Evolutionary conservation across 1,284 basidiomycete species (phyloP), one percentile per base, ranked within the genome.

Genomic region (Ustilago bromivora): DNA sequence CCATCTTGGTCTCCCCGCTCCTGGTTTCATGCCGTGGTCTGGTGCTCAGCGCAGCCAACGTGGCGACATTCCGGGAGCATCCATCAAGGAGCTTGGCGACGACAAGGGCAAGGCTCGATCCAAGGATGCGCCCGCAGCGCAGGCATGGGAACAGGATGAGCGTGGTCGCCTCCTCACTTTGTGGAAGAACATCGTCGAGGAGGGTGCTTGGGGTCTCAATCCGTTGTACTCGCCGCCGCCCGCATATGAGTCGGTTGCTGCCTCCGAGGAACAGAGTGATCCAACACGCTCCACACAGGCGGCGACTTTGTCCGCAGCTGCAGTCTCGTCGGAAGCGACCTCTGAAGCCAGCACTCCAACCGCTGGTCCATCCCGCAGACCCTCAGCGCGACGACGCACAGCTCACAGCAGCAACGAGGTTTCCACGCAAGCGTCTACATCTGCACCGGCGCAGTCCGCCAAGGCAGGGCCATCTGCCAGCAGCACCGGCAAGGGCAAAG

Each of bases 101-200:
- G 69, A 12, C 54, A 72, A 76, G 54, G 65, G 61, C 55, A 75
- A 75, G 60, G 34, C 66, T 13, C 57, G 71, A 32, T 64, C 69
- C 4, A 32, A 51, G 12, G 54, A 58, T 15, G 57, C 41, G 5
- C 43, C 66, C 9, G 55, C 47, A n/a, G 28, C 64, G n/a, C 66
- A 70, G 34, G 63, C 51, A 32, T 79, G 78, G 78, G 71, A 74
- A 47, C 65, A 67, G 3, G 69, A 79, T 28, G 80, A 82, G 49
- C 64, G 69, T 10, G 64, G 69, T 15, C 66, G 76, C 10, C 56
- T 81, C 32, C 57, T 75, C 54, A 71, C 67, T 0, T 54, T 82
- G 57, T 82, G 79, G 78, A 66, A 78, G 41, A 80, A 72, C 62
- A 73, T 82, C 32, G 71, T 82, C 36, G 81, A 82, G 58, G 81